A percentile compares a stretch with the other conserved stretches of the same genome.
phyloP scores from a whole-genome alignment of 805 yeast species.

The Metschnikowia hibisci region DNA sequence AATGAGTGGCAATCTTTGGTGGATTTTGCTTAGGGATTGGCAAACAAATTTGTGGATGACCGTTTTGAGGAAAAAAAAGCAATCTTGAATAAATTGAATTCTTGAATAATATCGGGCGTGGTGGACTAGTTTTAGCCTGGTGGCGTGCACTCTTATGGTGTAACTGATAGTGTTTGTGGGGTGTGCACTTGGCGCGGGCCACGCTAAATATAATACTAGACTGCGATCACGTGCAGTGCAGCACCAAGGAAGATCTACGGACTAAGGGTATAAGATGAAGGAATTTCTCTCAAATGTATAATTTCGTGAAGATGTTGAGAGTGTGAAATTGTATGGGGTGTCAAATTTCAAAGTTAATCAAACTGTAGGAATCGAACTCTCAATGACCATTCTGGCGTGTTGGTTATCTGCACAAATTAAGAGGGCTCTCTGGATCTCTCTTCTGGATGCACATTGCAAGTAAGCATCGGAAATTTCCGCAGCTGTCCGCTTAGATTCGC shows the following conservation, averaged over 20 bases:
- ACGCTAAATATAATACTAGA: not conserved
- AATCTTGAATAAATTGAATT: not conserved
- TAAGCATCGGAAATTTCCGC: conserved; percentile 50
- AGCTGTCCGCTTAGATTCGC: conserved; percentile 49
- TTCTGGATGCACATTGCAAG: conserved; percentile 42
- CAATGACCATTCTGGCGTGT: conserved; percentile 7
- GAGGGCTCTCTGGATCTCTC: conserved; percentile 64
- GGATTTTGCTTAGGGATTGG: not conserved
- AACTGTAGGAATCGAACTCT: too few species aligned
- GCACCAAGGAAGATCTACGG: too few species aligned
- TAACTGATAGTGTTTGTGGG: conserved; percentile 3
- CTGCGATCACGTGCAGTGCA: not conserved
- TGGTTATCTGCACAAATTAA: conserved; percentile 50
- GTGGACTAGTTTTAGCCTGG: not conserved
- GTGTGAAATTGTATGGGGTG: too few species aligned
- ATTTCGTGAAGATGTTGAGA: too few species aligned
- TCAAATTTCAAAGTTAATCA: too few species aligned
- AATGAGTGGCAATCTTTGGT: too few species aligned
- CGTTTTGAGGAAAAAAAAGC: not conserved
- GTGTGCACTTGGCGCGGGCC: conserved; percentile 3
- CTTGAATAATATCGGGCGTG: too few species aligned
- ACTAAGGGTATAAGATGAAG: too few species aligned
- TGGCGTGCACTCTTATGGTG: conserved; percentile 2
- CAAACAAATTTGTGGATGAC: not conserved
- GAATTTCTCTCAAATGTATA: too few species aligned